Base-by-base conservation (phyloP, 805 yeast genomes). In the Kazachstania kunashirensis region DNA sequence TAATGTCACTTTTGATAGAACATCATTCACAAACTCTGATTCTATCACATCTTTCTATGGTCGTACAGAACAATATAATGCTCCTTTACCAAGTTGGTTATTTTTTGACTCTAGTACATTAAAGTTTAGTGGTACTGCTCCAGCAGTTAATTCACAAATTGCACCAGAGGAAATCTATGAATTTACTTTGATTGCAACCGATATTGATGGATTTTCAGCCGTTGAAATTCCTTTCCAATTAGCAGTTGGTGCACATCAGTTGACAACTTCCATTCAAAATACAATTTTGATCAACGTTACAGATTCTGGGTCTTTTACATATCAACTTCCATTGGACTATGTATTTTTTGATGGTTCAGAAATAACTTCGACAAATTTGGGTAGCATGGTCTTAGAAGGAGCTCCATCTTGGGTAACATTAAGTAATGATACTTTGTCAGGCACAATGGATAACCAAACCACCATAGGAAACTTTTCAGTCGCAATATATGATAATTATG, bases 51-150 rank as follows among this genome's bases (percentile, higher is more conserved):
- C 79, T 7, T 28, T 42, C n/a, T 82, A 84, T 52, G 96, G 96
- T 15, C 71, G 81, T 44, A 75, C 88, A n/a, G 61, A 68, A 11
- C 48, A 47, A 23, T 85, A 84, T 56, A 74, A 88, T 53, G 73
- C 95, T 1, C 89, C 98, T 3, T 67, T 92, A 38, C 98, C 98
- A 26, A 79, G 75, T 52, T 92, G 98, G 97, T 65, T 85, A 35
- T 59, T 62, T 37, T 92, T 89, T 53, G 78, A 85, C 51, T 48
- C 67, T 2, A 50, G 70, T 5, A 65, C 67, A 26, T 63, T 84
- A 45, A 71, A 82, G 15, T 89, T 86, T 59, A 67, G 75, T 29
- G 98, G 98, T 23, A 78, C 79, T 1, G 89, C 95, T 1, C 98
- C 98, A 9, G 67, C 80, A 6, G 84, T 84, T 23, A 80, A 84